Percentiles rank a stretch among this genome's conserved stretches.
These are phyloP conservation scores for Podila horticola DNA, from an alignment of 192 early-diverging fungal genomes.

Conservation along the genomic window DNA sequence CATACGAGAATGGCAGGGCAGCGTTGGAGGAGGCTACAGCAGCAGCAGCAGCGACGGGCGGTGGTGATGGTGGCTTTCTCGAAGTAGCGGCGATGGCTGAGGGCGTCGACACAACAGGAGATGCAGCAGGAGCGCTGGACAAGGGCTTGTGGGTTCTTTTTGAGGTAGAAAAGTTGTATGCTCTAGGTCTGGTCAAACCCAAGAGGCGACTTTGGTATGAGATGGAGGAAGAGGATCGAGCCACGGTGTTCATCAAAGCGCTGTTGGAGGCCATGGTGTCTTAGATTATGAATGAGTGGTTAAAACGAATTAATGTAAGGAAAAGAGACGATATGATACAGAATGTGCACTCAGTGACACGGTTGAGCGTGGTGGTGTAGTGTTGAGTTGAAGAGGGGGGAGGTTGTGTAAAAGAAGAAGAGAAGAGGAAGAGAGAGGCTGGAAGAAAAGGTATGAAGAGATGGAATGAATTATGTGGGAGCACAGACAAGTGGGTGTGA, in stretches of 20 bases:
- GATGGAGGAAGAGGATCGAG: constrained; percentile 14
- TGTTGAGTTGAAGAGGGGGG: no score
- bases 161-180: constrained; percentile 22
- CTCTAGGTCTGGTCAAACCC: not conserved
- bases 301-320: not conserved
- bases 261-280: constrained; percentile 19
- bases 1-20: constrained; percentile 35
- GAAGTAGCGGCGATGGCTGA: constrained; percentile 2
- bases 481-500: not conserved
- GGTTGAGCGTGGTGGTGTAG: no score
- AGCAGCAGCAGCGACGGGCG: constrained; percentile 6
- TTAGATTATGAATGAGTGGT: not conserved
- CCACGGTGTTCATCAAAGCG: constrained; percentile 19
- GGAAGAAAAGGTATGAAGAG: not conserved
- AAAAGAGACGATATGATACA: not conserved
- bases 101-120: constrained; percentile 13
- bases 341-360: not conserved
- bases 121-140: constrained; percentile 8
- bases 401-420: not conserved
- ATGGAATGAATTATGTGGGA: not conserved
- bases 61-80: not conserved
- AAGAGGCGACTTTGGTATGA: constrained; percentile 1
- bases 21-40: not conserved
- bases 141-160: constrained; percentile 24
- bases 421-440: not conserved